These are phyloP conservation scores for Dactylellina haptotyla DNA, from an alignment of 2,329 filamentous ascomycete genomes.

Conservation along the genomic window DNA sequence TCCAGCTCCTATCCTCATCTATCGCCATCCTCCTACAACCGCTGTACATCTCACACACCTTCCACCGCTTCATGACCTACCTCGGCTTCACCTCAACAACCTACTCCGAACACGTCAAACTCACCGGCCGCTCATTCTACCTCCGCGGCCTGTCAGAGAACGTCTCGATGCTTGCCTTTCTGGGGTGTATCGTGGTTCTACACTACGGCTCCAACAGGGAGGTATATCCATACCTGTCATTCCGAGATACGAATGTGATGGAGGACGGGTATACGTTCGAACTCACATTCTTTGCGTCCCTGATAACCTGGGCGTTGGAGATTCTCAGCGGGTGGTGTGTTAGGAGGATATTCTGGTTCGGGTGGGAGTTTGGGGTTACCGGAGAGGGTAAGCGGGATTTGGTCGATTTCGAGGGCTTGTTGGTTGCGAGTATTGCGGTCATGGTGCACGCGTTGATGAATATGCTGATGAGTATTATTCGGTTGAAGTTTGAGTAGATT, in stretches of 20 bases:
- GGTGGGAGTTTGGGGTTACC: conserved; percentile 72
- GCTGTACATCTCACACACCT: conserved; percentile 70
- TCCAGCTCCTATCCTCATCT: conserved; percentile 73
- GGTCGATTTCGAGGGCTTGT: conserved; percentile 73
- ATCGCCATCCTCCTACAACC: conserved; percentile 73
- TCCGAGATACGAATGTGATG: conserved; percentile 65
- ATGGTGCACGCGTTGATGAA: conserved; percentile 76
- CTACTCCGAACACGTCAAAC: conserved; percentile 73
- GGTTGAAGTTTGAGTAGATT: conserved; percentile 68
- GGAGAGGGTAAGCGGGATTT: conserved; percentile 73
- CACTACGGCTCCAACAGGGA: conserved; percentile 75
- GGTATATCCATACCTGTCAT: conserved; percentile 76
- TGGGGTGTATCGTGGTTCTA: conserved; percentile 73
- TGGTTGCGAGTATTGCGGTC: conserved; percentile 67
- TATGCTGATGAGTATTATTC: conserved; percentile 76
- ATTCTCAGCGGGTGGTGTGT: conserved; percentile 71
- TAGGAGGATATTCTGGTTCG: conserved; percentile 68
- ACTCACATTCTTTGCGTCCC: conserved; percentile 72
- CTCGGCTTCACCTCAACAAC: conserved; percentile 70
- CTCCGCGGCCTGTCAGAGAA: conserved; percentile 75
- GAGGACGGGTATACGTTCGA: conserved; percentile 69
- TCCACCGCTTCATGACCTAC: conserved; percentile 68
- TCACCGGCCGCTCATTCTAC: conserved; percentile 74
- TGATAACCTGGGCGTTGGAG: conserved; percentile 75
- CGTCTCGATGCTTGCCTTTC: conserved; percentile 74